Evolutionary conservation across 1,284 basidiomycete genomes (phyloP), one percentile per base, ranked within the genome.

Genomic region (Tylopilus sp.): DNA sequence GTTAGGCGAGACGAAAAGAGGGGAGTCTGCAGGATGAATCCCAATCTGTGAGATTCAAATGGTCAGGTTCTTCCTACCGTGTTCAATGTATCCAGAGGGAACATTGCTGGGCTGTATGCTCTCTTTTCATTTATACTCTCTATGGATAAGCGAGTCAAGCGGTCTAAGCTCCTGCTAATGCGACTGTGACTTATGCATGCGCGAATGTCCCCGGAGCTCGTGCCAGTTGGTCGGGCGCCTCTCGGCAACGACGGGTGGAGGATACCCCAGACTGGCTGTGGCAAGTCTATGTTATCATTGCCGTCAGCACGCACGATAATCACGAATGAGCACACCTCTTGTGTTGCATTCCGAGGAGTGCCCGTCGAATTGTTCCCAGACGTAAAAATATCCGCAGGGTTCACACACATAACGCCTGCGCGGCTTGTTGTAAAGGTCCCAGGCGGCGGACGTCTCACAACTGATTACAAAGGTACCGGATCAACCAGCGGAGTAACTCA

Each of bases 51-150:
- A 42, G n/a, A 34, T 17, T 35, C 46, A 45, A 4, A 57, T 24
- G 6, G 26, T 38, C 18, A 33, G 57, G 3, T 59, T 74, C 18
- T 18, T 67, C 71, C 2, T 36, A 14, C 61, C 71, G 6, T 60
- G 21, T 24, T 58, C 0, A 41, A 42, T 5, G 64, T 62, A 1
- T 74, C 73, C n/a, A 1, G 73, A 29, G 11, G 2, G 6, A 9
- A 30, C 4, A 9, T 3, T 31, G 33, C 20, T 24, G 8, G 5
- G n/a, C 6, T 12, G 20, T 15, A 14, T 11, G 12, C 9, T 18
- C n/a, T 11, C 29, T 31, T 36, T 11, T 18, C 4, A 6, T 24
- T 24, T 24, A 3, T 24, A 3, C 18, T 35, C 21, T 15, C 28
- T 17, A 17, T 15, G 37, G 15, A 21, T 21, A 9, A 20, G 30